Base-by-base conservation (phyloP, 140 eudicot genomes). In the Cichorium intybus region DNA sequence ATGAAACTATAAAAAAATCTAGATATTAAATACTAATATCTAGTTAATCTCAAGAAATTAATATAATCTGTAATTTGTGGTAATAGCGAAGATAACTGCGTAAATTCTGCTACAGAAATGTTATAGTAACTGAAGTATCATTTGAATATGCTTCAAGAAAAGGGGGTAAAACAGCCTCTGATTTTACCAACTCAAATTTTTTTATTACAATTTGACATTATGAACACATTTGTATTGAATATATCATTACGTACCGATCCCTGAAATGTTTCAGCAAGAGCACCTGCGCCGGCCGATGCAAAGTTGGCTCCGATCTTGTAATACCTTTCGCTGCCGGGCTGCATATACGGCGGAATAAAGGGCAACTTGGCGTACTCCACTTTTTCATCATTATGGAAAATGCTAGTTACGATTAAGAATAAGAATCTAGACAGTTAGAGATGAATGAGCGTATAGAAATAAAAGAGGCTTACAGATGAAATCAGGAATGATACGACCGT, bases 401-500 rank as follows among this genome's bases (percentile, higher is more conserved):
- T 60, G 10, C 3, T 35, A 60, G 20, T 10, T 60, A 64, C 6
- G 20, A 6, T 29, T 21, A 64, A 4, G 17, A 24, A 51, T 8
- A 6, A 47, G 41, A 24, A 55, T 26, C 33, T 10, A 18, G 67
- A 5, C 49, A 52, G 14, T 67, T 28, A 31, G 15, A 5, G 8
- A 21, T 6, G 4, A 17, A 54, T 6, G 15, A 21, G n/a, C 1
- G 39, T 3, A 3, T 43, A 15, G 20, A 43, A 15, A 43, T 4
- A 27, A 27, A 27, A 27, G 6, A 14, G 7, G 28, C 64, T 56
- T 58, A 84, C 87, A 76, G 4, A 82, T 77, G 65, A 87, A 87
- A 68, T 87, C 91, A 0, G 95, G 78, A 15, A 84, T 60, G 51
- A 87, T 52, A 52, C 90, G 85, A 46, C 95, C 95, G 20, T 87